Conservation (phyloP, 331 rosid species). For the Acacia pycnantha region DNA sequence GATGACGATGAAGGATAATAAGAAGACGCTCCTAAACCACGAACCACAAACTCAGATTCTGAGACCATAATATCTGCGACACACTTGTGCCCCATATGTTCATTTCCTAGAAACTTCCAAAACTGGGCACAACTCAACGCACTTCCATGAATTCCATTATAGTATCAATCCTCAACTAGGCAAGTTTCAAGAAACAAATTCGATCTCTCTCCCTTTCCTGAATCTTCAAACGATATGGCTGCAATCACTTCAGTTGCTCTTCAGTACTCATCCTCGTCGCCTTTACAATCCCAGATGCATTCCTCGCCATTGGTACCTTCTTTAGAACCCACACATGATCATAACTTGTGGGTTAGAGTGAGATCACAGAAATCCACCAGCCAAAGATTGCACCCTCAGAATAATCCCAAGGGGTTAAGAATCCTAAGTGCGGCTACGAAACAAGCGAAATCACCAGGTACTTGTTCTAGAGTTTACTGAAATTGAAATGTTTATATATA, state of each 20-base stretch:
- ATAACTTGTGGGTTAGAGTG: slow-evolving; percentile 38
- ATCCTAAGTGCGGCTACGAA: slow-evolving; percentile 74
- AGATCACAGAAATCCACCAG: slow-evolving; percentile 45
- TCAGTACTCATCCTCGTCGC: slow-evolving; percentile 47
- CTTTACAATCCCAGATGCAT: slow-evolving; percentile 39
- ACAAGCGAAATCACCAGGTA: slow-evolving; percentile 90
- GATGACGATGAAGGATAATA: slow-evolving; percentile 40
- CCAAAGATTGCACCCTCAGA: slow-evolving; percentile 34
- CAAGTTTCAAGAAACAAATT: slow-evolving; percentile 12
- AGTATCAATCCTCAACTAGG: slow-evolving; percentile 11
- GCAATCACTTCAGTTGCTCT: slow-evolving; percentile 53
- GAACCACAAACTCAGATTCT: slow-evolving; percentile 78
- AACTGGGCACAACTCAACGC: slow-evolving; percentile 15
- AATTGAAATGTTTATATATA: background rate
- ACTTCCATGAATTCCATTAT: slow-evolving; percentile 24
- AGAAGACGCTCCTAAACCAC: slow-evolving; percentile 25
- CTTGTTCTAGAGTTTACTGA: slow-evolving; percentile 6
- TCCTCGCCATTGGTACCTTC: slow-evolving; percentile 38
- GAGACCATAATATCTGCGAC: slow-evolving; percentile 46
- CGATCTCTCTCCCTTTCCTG: background rate
- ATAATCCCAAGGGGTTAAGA: slow-evolving; percentile 43
- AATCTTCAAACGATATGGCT: slow-evolving; percentile 42
- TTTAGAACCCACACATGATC: slow-evolving; percentile 43
- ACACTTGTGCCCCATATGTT: background rate
- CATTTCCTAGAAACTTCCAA: slow-evolving; percentile 26